These are phyloP conservation scores for Inga leiocalycina DNA, from an alignment of 306 rosid genomes.

Conservation along the genomic window DNA sequence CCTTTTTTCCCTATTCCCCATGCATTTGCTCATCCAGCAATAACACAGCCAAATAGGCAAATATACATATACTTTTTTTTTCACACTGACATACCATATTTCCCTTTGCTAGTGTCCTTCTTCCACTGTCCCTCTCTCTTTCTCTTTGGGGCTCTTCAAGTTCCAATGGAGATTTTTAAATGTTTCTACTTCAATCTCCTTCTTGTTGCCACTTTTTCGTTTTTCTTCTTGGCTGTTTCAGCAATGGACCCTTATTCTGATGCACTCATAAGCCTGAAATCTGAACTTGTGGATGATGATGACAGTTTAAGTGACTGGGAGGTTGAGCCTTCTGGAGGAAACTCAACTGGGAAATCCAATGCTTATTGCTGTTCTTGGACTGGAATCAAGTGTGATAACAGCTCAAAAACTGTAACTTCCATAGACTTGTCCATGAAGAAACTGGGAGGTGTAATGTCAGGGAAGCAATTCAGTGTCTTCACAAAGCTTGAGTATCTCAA, in stretches of 20 bases:
- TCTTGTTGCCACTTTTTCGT: constrained; percentile 43
- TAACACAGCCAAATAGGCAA: constrained; percentile 37
- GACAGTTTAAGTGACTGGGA: constrained; percentile 68
- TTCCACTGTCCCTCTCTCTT: constrained; percentile 31
- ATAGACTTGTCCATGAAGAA: constrained; percentile 80
- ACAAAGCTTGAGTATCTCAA: constrained; percentile 68
- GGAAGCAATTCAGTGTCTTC: constrained; percentile 66
- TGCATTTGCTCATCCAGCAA: constrained; percentile 56
- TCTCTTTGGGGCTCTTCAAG: constrained; percentile 48
- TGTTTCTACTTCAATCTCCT: constrained; percentile 43
- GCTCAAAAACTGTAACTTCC: constrained; percentile 54
- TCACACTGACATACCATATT: constrained; percentile 47
- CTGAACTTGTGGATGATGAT: constrained; percentile 62
- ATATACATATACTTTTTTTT: background rate
- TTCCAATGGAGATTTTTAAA: constrained; percentile 78
- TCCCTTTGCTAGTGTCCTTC: constrained; percentile 45
- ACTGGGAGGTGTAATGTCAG: constrained; percentile 65
- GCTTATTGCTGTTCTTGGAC: constrained; percentile 95
- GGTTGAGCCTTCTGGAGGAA: constrained; percentile 16
- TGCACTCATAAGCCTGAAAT: constrained; percentile 76
- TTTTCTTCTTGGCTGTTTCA: constrained; percentile 46
- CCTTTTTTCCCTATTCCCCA: constrained; percentile 83
- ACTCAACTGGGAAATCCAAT: constrained; percentile 49
- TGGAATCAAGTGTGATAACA: constrained; percentile 68
- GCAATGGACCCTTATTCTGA: constrained; percentile 70